These are phyloP conservation scores for Lichtheimia corymbifera DNA, from an alignment of 371 early-diverging fungal species.

Conservation along the genomic window DNA sequence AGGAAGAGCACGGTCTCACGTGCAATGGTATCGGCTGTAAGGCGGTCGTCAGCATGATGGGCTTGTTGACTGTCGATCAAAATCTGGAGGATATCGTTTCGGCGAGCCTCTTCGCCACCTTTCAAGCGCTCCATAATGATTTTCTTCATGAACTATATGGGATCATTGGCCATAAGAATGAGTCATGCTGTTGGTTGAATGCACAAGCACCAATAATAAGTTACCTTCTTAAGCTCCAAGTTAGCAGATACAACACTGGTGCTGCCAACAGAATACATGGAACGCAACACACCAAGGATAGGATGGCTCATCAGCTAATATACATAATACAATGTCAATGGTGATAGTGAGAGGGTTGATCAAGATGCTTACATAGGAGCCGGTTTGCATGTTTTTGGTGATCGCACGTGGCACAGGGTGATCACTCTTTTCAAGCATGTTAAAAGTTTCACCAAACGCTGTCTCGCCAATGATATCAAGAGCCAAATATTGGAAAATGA, in stretches of 20 bases:
- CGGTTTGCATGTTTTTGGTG: neutral
- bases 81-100: conserved; percentile 43
- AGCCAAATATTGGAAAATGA: conserved; percentile 33
- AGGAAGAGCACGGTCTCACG: conserved; percentile 36
- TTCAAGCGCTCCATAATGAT: conserved; percentile 32
- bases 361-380: conserved; percentile 9
- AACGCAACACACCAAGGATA: neutral
- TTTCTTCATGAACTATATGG: conserved; percentile 28
- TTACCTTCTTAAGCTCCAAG: neutral
- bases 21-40: conserved; percentile 31
- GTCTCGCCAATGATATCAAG: conserved; percentile 48
- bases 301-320: conserved; percentile 12
- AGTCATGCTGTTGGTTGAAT: neutral
- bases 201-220: neutral
- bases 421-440: conserved; percentile 42
- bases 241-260: neutral
- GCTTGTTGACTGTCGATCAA: conserved; percentile 31
- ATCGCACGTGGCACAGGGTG: conserved; percentile 34
- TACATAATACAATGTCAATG: too few relatives aligned
- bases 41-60: conserved; percentile 23
- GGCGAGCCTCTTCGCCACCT: conserved; percentile 14
- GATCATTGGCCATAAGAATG: neutral
- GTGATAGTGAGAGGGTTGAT: too few relatives aligned
- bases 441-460: conserved; percentile 44
- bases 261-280: neutral